Percentiles rank a stretch among this genome's conserved stretches.
Evolutionary conservation across 805 yeast genomes (phyloP).

Genomic region (Suhomyces pyralidae): DNA sequence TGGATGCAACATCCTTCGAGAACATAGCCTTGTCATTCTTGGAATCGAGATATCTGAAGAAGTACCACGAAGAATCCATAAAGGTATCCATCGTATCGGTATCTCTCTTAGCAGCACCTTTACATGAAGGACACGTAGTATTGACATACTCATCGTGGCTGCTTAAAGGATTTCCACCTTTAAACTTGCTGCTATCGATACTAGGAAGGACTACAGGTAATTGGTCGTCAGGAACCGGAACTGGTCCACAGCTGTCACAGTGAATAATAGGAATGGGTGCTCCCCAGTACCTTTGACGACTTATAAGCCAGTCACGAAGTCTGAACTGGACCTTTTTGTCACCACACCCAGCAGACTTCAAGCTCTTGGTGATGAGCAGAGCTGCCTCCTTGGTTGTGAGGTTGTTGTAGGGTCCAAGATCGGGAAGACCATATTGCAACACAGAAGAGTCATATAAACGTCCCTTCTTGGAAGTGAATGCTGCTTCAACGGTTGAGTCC

Average conservation of each 20-base stretch:
- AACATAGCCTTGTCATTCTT: slow-evolving; percentile 58
- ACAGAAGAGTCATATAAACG: slow-evolving; percentile 27
- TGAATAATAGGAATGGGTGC: slow-evolving; percentile 96
- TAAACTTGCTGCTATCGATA: slow-evolving; percentile 49
- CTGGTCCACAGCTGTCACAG: slow-evolving; percentile 81
- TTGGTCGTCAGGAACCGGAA: slow-evolving; percentile 85
- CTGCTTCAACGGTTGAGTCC: slow-evolving; percentile 35
- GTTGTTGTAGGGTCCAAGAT: slow-evolving; percentile 47
- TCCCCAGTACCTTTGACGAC: slow-evolving; percentile 97
- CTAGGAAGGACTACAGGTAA: slow-evolving; percentile 81
- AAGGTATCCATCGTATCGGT: slow-evolving; percentile 99
- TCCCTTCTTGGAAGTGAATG: slow-evolving; percentile 51
- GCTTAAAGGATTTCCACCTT: slow-evolving; percentile 64
- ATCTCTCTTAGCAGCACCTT: slow-evolving; percentile 71
- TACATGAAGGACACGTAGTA: slow-evolving; percentile 80
- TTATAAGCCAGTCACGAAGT: slow-evolving; percentile 90
- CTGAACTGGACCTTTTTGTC: slow-evolving; percentile 50
- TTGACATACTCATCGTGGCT: slow-evolving; percentile 65
- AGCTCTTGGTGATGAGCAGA: slow-evolving; percentile 36
- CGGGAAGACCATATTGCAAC: slow-evolving; percentile 22
- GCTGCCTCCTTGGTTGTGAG: slow-evolving; percentile 51
- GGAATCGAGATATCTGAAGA: slow-evolving; percentile 78
- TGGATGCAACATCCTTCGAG: slow-evolving; percentile 44
- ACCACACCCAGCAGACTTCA: slow-evolving; percentile 46
- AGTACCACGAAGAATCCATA: slow-evolving; percentile 98